phyloP scores from a whole-genome alignment of 176 grass and related monocot species.

The Poa annua region DNA sequence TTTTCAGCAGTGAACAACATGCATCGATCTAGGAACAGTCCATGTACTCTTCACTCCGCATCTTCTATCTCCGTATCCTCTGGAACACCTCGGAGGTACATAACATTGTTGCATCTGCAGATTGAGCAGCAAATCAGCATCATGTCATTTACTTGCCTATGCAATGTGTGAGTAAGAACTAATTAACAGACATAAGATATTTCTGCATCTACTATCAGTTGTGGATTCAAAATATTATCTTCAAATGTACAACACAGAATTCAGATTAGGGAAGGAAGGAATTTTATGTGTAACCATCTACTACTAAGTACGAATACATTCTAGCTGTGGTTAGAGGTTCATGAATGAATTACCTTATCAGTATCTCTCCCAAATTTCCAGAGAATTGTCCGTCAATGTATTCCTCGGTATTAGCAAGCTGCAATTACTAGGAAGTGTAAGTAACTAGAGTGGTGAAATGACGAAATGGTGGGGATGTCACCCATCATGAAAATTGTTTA shows the following conservation, averaged over 20 bases:
- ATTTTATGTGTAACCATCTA: neutral
- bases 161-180: neutral
- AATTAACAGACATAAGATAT: neutral
- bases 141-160: neutral
- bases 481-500: neutral
- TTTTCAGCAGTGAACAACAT: neutral
- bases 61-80: conserved; percentile 68
- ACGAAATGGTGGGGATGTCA: neutral
- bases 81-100: conserved; percentile 63
- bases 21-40: neutral
- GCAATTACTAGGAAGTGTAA: neutral
- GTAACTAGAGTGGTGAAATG: neutral
- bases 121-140: neutral
- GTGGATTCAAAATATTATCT: neutral
- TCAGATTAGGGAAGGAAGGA: neutral
- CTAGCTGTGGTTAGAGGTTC: neutral
- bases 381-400: conserved; percentile 82
- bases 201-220: too few species aligned
- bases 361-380: conserved; percentile 83
- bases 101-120: conserved; percentile 67
- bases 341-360: conserved; percentile 63
- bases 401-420: conserved; percentile 84
- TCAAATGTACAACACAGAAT: neutral
- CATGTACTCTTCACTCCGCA: conserved; percentile 46
- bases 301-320: neutral